phyloP scores from a whole-genome alignment of 2,329 filamentous ascomycete species.

The Colletotrichum sp. region DNA sequence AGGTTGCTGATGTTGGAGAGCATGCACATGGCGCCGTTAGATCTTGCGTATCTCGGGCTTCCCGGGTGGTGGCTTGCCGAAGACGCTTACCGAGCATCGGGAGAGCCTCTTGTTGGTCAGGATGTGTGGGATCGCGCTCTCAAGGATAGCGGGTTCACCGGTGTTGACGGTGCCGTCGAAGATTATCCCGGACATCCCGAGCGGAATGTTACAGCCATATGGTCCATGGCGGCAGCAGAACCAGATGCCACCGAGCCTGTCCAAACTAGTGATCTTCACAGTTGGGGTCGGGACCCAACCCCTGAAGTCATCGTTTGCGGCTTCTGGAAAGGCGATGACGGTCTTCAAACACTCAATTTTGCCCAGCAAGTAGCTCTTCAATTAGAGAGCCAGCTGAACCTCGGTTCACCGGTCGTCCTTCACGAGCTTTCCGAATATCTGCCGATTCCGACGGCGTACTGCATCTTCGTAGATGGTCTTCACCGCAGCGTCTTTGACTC shows the following conservation, averaged over 20 bases:
- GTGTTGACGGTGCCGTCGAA: background rate
- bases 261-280: background rate
- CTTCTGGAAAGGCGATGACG: background rate
- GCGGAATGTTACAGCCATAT: background rate
- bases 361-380: background rate
- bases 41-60: slow-evolving; percentile 30
- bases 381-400: background rate
- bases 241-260: background rate
- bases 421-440: background rate
- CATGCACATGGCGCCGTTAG: slow-evolving; percentile 1
- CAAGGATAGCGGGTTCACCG: slow-evolving; percentile 26
- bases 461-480: background rate
- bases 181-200: background rate
- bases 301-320: background rate
- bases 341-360: background rate
- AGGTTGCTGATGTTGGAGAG: slow-evolving; percentile 22
- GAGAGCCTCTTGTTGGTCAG: slow-evolving; percentile 27
- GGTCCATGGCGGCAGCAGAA: background rate
- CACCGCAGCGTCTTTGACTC: slow-evolving; percentile 28
- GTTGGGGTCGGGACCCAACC: background rate
- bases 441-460: background rate
- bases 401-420: background rate
- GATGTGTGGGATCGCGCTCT: slow-evolving; percentile 31
- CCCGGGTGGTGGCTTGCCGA: slow-evolving; percentile 39
- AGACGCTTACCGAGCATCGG: slow-evolving; percentile 27